A percentile compares a stretch with the other conserved stretches of the same genome.
Conservation (phyloP, 306 rosid genomes). For the Vigna mungo region DNA sequence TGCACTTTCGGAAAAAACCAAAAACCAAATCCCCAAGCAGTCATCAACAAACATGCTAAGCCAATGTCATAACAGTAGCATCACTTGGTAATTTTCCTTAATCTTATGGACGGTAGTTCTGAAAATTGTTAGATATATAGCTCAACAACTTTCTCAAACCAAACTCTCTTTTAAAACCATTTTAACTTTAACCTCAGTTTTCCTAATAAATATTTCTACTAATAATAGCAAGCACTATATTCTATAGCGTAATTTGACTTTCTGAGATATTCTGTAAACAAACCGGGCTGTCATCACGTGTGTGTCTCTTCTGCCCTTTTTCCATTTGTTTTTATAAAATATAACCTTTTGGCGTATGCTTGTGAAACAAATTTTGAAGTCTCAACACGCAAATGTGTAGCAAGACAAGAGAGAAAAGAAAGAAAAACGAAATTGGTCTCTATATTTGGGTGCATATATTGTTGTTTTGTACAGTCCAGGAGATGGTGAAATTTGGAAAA, state of each 20-base stretch:
- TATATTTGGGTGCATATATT: neutral
- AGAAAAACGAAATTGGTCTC: neutral
- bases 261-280: neutral
- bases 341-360: neutral
- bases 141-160: constrained; percentile 49
- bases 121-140: constrained; percentile 38
- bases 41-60: neutral
- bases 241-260: neutral
- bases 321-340: neutral
- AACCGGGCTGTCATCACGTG: neutral
- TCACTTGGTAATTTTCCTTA: neutral
- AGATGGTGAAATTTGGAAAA: constrained; percentile 8
- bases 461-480: neutral
- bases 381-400: constrained; percentile 9
- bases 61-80: neutral
- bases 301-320: neutral
- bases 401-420: neutral
- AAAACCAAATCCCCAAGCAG: neutral
- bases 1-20: neutral
- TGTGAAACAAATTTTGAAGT: neutral
- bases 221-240: neutral
- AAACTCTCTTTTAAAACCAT: neutral
- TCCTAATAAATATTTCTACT: neutral
- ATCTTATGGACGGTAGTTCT: constrained; percentile 27
- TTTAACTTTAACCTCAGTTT: neutral